A percentile compares a stretch with the other conserved stretches of the same genome.
Evolutionary conservation across 495 filamentous ascomycete genomes (phyloP).

Genomic region (Penicillium waksmanii): DNA sequence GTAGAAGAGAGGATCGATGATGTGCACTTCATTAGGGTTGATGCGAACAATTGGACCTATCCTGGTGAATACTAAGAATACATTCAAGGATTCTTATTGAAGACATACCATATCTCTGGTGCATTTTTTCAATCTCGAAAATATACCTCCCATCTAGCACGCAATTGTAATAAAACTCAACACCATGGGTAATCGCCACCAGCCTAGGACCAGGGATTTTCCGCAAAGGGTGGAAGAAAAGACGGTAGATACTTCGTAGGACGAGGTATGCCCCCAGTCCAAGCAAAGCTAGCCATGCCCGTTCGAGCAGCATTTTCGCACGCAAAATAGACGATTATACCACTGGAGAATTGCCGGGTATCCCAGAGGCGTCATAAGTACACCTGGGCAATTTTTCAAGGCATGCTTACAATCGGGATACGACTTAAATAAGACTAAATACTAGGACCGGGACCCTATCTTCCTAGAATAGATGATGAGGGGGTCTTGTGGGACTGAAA

Average conservation of each 20-base stretch:
- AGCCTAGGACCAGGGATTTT: conserved; percentile 34
- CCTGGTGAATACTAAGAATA: not conserved
- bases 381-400: too few species aligned
- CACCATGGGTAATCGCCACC: conserved; percentile 30
- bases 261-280: not conserved
- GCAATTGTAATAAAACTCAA: conserved; percentile 28
- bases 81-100: not conserved
- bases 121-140: conserved; percentile 17
- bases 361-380: not conserved
- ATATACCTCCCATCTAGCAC: conserved; percentile 12
- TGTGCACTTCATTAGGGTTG: conserved; percentile 35
- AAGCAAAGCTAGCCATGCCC: not conserved
- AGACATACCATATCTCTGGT: conserved; percentile 16
- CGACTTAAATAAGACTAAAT: not conserved
- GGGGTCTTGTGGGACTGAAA: too few species aligned
- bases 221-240: conserved; percentile 1
- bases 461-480: too few species aligned
- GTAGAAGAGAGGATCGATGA: conserved; percentile 35
- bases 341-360: not conserved
- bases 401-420: not conserved
- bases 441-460: too few species aligned
- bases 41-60: conserved; percentile 40
- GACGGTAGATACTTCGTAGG: conserved; percentile 1
- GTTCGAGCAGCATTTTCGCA: not conserved
- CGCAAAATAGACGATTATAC: not conserved